phyloP scores from a whole-genome alignment of 768 basidiomycete species.

The Mycena olivaceomarginata region DNA sequence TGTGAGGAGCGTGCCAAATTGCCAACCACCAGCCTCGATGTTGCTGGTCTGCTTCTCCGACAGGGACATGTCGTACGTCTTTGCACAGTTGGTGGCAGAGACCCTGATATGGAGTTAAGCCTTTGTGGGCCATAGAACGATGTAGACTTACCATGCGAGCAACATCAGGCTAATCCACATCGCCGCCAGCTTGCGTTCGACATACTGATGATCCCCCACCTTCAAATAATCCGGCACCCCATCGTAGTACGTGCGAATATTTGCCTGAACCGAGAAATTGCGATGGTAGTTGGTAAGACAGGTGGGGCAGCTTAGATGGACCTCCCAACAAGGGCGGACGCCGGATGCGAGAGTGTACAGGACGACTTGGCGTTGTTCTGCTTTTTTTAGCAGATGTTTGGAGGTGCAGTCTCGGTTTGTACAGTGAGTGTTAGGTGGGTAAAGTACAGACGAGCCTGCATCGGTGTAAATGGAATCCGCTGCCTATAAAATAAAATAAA shows the following conservation, averaged over 20 bases:
- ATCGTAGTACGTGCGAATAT: conserved; percentile 45
- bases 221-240: conserved; percentile 46
- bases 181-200: conserved; percentile 43
- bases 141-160: conserved; percentile 42
- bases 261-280: conserved; percentile 43
- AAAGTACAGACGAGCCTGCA: conserved; percentile 10
- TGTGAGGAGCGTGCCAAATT: conserved; percentile 38
- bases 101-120: conserved; percentile 2
- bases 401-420: not conserved
- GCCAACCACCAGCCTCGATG: conserved; percentile 41
- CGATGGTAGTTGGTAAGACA: conserved; percentile 47
- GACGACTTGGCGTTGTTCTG: conserved; percentile 43
- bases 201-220: conserved; percentile 52
- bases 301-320: conserved; percentile 44
- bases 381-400: conserved; percentile 45
- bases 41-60: conserved; percentile 21
- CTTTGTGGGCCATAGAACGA: not conserved
- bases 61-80: conserved; percentile 41
- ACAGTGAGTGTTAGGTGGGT: conserved; percentile 4
- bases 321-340: conserved; percentile 48
- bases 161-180: conserved; percentile 49
- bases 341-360: conserved; percentile 24
- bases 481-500: too few species aligned
- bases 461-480: too few species aligned
- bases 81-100: conserved; percentile 46